Conservation (phyloP, 2,329 filamentous ascomycete species). For the Alternaria dauci region DNA sequence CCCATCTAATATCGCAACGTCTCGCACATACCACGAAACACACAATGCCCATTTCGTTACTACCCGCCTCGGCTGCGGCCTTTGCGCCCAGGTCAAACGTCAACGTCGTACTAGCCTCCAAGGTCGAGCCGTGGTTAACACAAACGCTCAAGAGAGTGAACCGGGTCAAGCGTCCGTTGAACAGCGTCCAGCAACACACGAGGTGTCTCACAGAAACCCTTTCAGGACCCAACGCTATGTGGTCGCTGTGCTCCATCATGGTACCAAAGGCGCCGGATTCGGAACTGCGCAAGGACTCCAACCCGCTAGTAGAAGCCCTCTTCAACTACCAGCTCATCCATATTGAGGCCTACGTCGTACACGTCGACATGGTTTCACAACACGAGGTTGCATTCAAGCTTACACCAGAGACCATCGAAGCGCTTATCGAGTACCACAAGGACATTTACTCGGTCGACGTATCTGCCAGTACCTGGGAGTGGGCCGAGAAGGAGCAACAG, state of each 20-base stretch:
- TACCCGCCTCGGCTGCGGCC: conserved; percentile 93
- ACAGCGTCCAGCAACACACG: conserved; percentile 95
- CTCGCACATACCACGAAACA: conserved; percentile 40
- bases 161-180: conserved; percentile 93
- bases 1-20: conserved; percentile 48
- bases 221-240: conserved; percentile 88
- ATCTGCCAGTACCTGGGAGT: conserved; percentile 88
- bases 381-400: conserved; percentile 99
- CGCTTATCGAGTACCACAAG: conserved; percentile 94
- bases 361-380: conserved; percentile 97
- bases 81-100: conserved; percentile 94
- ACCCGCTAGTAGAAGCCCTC: conserved; percentile 84
- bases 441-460: conserved; percentile 92
- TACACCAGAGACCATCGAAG: conserved; percentile 91
- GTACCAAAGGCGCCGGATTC: conserved; percentile 86
- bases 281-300: conserved; percentile 81
- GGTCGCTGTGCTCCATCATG: conserved; percentile 93
- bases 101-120: conserved; percentile 91
- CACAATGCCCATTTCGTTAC: conserved; percentile 86
- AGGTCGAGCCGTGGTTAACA: conserved; percentile 96
- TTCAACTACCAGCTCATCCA: conserved; percentile 94
- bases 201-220: conserved; percentile 94
- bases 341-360: conserved; percentile 96
- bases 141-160: conserved; percentile 97
- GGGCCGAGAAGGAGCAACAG: conserved; percentile 95